Conservation (phyloP, 352 stramenopile genomes). For the Phytophthora quininea region DNA sequence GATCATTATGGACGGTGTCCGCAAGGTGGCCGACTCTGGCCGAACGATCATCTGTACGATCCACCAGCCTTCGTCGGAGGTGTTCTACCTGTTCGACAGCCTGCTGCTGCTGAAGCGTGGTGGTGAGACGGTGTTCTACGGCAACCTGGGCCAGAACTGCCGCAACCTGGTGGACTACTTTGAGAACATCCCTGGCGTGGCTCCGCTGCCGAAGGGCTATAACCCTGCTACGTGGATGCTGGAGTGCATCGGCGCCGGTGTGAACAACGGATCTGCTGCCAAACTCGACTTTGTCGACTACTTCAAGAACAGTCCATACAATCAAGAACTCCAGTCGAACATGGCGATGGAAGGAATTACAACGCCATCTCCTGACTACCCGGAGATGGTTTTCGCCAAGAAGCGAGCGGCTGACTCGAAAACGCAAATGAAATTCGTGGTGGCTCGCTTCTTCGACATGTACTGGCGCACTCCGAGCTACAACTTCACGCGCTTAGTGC, state of each 20-base stretch:
- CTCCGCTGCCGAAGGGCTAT: conserved; percentile 41
- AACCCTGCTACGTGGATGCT: conserved; percentile 20
- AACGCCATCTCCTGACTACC: conserved; percentile 6
- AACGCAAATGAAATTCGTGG: conserved; percentile 36
- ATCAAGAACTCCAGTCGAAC: background rate
- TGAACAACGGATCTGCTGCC: conserved; percentile 9
- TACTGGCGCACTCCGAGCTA: conserved; percentile 71
- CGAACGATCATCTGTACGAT: conserved; percentile 79
- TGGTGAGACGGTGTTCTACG: conserved; percentile 37
- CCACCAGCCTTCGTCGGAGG: conserved; percentile 81
- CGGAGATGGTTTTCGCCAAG: conserved; percentile 31
- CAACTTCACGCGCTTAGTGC: conserved; percentile 64
- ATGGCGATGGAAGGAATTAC: conserved; percentile 11
- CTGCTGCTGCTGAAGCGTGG: conserved; percentile 60
- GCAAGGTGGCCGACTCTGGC: conserved; percentile 58
- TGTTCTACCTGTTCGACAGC: conserved; percentile 82
- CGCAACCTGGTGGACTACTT: conserved; percentile 39
- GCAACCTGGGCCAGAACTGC: conserved; percentile 33
- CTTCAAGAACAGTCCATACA: conserved; percentile 2
- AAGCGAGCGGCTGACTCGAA: conserved; percentile 28
- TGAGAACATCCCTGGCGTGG: conserved; percentile 17
- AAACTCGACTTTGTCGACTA: conserved; percentile 9
- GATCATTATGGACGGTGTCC: conserved; percentile 85
- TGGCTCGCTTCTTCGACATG: conserved; percentile 32
- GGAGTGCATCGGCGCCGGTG: conserved; percentile 42